phyloP scores from a whole-genome alignment of 139 green algal genomes.

The Pleodorina starrii region DNA sequence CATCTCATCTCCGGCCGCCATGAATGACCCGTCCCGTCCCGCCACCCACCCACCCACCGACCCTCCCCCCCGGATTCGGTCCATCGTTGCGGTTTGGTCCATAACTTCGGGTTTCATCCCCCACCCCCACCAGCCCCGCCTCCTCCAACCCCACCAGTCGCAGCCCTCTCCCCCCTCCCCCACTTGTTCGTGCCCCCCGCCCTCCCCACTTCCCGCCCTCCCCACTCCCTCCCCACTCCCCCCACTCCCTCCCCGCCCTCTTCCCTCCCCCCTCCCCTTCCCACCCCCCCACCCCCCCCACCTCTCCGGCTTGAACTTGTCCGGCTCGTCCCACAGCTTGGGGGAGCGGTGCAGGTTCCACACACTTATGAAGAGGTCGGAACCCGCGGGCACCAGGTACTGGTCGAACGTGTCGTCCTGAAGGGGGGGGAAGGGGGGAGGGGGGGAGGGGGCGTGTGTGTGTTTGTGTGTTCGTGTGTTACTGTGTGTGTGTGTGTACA shows the following conservation, averaged over 20 bases:
- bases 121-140: no score
- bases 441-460: not conserved
- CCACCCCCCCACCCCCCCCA: not conserved
- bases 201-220: not conserved
- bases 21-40: no score
- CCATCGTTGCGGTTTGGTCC: no score
- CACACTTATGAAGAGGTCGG: constrained; percentile 92
- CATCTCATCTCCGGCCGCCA: no score
- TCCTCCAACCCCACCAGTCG: no score
- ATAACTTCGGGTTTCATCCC: no score
- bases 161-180: no score
- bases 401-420: constrained; percentile 70
- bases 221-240: not conserved
- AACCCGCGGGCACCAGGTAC: constrained; percentile 67
- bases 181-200: no score
- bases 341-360: constrained; percentile 91
- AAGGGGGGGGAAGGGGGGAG: not conserved
- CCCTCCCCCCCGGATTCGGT: no score
- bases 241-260: not conserved
- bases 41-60: no score
- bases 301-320: constrained; percentile 82
- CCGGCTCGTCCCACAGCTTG: constrained; percentile 77
- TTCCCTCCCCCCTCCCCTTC: not conserved
- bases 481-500: not conserved
- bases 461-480: not conserved